Evolutionary conservation across 345 rosid genomes (phyloP).

Genomic region (Psidium friedrichsthalianum): DNA sequence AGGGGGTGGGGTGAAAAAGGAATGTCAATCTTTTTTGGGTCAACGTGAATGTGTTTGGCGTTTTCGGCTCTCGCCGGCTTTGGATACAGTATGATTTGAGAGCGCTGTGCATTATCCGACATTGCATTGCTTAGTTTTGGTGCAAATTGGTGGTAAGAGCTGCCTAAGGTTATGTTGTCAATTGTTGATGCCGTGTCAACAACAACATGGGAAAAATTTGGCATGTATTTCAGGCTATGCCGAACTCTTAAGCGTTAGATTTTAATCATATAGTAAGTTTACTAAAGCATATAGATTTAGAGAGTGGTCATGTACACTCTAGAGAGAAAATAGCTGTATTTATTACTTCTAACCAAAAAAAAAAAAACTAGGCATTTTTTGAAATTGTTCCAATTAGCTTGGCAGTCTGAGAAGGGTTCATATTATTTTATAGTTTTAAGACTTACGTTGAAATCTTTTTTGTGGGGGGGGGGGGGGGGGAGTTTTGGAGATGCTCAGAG

Average conservation of each 20-base stretch:
- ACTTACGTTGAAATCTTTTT: background rate
- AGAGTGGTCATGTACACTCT: background rate
- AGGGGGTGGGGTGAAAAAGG: background rate
- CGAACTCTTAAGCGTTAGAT: background rate
- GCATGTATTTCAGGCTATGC: background rate
- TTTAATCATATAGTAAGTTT: background rate
- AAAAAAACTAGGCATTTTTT: background rate
- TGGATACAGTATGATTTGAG: background rate
- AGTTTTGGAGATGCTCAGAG: background rate
- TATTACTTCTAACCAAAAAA: background rate
- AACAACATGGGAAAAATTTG: background rate
- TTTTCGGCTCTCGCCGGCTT: background rate
- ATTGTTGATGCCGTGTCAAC: background rate
- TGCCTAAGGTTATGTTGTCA: background rate
- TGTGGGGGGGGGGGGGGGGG: background rate
- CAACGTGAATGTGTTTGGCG: background rate
- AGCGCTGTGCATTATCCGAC: background rate
- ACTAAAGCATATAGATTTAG: background rate
- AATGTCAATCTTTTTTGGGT: background rate
- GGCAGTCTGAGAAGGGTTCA: background rate
- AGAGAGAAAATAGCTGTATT: background rate
- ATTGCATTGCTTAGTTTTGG: background rate
- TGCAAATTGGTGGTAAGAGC: background rate
- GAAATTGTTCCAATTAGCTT: background rate
- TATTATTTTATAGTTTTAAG: background rate